Conservation (phyloP, 768 basidiomycete genomes). For the Pleurotus platypus region DNA sequence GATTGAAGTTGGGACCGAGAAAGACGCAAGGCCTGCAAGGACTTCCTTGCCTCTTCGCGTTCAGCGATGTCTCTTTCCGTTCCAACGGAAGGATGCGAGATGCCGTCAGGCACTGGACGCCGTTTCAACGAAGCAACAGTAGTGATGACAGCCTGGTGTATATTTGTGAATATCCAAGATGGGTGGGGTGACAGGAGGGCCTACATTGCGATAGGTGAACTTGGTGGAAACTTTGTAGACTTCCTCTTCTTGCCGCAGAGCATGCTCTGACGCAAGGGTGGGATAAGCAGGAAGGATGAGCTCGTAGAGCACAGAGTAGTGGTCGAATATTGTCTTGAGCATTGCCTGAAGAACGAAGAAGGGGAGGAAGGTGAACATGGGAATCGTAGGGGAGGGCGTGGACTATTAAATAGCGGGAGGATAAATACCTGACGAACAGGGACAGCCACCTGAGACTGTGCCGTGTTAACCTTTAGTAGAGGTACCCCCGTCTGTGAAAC, state of each 20-base stretch:
- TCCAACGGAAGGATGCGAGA: conserved; percentile 71
- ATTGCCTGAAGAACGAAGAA: conserved; percentile 43
- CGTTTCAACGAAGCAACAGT: conserved; percentile 48
- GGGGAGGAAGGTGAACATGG: conserved; percentile 10
- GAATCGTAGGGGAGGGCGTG: not conserved
- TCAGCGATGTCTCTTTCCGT: conserved; percentile 62
- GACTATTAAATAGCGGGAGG: not conserved
- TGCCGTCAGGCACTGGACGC: conserved; percentile 49
- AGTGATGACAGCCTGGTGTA: conserved; percentile 45
- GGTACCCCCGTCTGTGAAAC: conserved; percentile 54
- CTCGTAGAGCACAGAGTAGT: conserved; percentile 68
- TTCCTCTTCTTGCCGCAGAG: conserved; percentile 78
- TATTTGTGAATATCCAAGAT: not conserved
- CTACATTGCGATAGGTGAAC: conserved; percentile 79
- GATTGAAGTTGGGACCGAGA: conserved; percentile 50
- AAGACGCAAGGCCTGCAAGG: conserved; percentile 49
- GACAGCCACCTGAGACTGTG: conserved; percentile 67
- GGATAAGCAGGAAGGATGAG: conserved; percentile 50
- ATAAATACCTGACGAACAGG: conserved; percentile 67
- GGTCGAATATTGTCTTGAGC: conserved; percentile 72
- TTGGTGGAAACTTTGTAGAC: conserved; percentile 74
- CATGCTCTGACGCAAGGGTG: conserved; percentile 69
- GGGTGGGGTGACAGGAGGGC: conserved; percentile 14
- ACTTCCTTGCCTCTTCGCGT: conserved; percentile 52
- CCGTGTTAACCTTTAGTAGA: conserved; percentile 60